Evolutionary conservation across 2,329 filamentous ascomycete species (phyloP), one percentile per base, ranked within the genome.

Genomic region (Ilyonectria sp.): DNA sequence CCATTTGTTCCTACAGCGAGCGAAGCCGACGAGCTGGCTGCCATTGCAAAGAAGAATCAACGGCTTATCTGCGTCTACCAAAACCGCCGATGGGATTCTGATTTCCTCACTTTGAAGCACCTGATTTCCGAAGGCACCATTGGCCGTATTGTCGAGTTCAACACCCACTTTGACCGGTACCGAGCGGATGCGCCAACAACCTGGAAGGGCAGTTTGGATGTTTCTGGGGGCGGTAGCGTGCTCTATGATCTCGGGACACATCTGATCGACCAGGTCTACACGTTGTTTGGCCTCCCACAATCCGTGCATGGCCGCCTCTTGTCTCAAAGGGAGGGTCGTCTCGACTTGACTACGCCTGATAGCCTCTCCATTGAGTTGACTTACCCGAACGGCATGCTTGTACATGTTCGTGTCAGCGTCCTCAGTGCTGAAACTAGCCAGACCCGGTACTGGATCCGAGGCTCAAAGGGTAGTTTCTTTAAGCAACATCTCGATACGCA

Each of bases 131-230:
- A 87, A 31, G 88, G 86, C 46, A 83, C 83, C 0, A 83, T 95
- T 4, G 93, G 93, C 60, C 87, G 92, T n/a, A 82, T 95, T 44
- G 86, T 92, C 60, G 93, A 95, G 81, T 93, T 92, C 76, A 89
- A 94, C 79, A 92, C 91, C 26, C 93, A 95, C 82, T 95, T 95
- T 76, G 93, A 95, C 79, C 89, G 93, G 19, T 91, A 92, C 81
- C 87, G 90, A 19, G 84, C 91, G 15, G 84, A 85, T 33, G 83
- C 86, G 43, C 87, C 90, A 26, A 77, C 84, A 63, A 85, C 82
- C 56, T 95, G 93, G 93, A 94, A 94, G 84, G 88, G 86, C 44
- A 79, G 78, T 13, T 83, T 92, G 60, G 81, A 84, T 29, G 87
- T 91, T 74, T 78, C 81, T n/a, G 84, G 90, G 15, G 93, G 90